A percentile compares a stretch with the other conserved stretches of the same genome.
Conservation (phyloP, 768 basidiomycete genomes). For the Tricholoma sp. region DNA sequence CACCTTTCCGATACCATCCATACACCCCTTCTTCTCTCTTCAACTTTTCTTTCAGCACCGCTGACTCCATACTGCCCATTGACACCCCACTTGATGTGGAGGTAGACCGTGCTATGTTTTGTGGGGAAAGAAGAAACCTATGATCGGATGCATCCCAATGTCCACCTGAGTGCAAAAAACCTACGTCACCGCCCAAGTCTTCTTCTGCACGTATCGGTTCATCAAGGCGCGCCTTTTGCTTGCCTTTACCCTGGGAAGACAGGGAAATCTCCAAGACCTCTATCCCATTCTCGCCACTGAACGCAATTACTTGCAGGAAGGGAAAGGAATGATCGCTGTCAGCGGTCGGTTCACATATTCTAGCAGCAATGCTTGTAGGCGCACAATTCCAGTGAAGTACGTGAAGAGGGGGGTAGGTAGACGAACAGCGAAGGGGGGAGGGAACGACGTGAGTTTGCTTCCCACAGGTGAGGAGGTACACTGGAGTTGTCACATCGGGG, state of each 20-base stretch:
- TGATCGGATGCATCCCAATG: conserved; percentile 46
- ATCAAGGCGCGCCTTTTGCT: conserved; percentile 33
- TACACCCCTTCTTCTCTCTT: conserved; percentile 64
- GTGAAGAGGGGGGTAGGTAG: conserved; percentile 45
- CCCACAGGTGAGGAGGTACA: conserved; percentile 68
- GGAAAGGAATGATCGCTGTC: conserved; percentile 25
- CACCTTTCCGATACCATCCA: conserved; percentile 71
- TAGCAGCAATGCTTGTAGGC: conserved; percentile 50
- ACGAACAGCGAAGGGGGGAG: conserved; percentile 57
- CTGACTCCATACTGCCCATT: conserved; percentile 46
- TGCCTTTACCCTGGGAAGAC: conserved; percentile 47
- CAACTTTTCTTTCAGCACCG: conserved; percentile 41
- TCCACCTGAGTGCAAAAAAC: conserved; percentile 49
- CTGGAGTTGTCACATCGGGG: conserved; percentile 27
- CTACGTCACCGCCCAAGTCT: conserved; percentile 61
- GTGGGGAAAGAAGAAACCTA: conserved; percentile 18
- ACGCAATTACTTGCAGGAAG: conserved; percentile 64
- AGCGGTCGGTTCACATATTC: conserved; percentile 38
- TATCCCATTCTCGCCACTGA: conserved; percentile 60
- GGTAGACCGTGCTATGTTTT: conserved; percentile 35
- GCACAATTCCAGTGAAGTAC: conserved; percentile 52
- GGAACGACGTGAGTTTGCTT: conserved; percentile 63
- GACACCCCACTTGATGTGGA: conserved; percentile 41
- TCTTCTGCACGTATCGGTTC: conserved; percentile 52
- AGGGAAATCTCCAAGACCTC: conserved; percentile 70